Conservation (phyloP, 495 filamentous ascomycete genomes). For the Ascobolus immersus region DNA sequence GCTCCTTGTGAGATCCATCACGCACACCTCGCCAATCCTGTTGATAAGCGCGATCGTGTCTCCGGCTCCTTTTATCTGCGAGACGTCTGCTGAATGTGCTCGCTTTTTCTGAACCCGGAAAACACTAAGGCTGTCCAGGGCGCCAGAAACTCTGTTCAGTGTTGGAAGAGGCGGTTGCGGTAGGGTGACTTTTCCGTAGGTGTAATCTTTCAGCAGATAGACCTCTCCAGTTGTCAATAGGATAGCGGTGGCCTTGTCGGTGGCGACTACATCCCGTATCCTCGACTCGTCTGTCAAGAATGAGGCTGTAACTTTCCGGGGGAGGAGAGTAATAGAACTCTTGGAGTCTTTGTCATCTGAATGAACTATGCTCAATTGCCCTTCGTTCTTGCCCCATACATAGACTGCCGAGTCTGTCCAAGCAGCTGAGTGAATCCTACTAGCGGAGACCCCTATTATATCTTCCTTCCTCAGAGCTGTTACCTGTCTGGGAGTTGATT, state of each 20-base stretch:
- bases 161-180: too few species aligned
- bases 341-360: slow-evolving; percentile 65
- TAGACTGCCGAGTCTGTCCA: slow-evolving; percentile 60
- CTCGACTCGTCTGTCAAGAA: slow-evolving; percentile 38
- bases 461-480: slow-evolving; percentile 75
- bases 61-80: slow-evolving; percentile 55
- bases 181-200: slow-evolving; percentile 64
- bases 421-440: slow-evolving; percentile 70
- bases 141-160: slow-evolving; percentile 32
- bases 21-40: slow-evolving; percentile 61
- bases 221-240: slow-evolving; percentile 70
- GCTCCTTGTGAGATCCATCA: slow-evolving; percentile 33
- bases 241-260: slow-evolving; percentile 68
- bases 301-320: slow-evolving; percentile 66
- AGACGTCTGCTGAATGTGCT: too few species aligned
- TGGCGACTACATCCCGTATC: slow-evolving; percentile 61
- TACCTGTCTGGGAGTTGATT: slow-evolving; percentile 58
- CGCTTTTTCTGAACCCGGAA: too few species aligned
- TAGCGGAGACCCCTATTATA: slow-evolving; percentile 67
- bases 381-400: slow-evolving; percentile 88
- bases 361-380: slow-evolving; percentile 80
- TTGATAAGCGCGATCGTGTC: slow-evolving; percentile 76
- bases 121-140: background rate
- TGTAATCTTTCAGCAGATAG: slow-evolving; percentile 80
- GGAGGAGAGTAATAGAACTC: too few species aligned